Percentiles rank a stretch among this genome's conserved stretches.
These are phyloP conservation scores for Gnetum montanum DNA, from an alignment of 75 land plant species.

Conservation along the genomic window DNA sequence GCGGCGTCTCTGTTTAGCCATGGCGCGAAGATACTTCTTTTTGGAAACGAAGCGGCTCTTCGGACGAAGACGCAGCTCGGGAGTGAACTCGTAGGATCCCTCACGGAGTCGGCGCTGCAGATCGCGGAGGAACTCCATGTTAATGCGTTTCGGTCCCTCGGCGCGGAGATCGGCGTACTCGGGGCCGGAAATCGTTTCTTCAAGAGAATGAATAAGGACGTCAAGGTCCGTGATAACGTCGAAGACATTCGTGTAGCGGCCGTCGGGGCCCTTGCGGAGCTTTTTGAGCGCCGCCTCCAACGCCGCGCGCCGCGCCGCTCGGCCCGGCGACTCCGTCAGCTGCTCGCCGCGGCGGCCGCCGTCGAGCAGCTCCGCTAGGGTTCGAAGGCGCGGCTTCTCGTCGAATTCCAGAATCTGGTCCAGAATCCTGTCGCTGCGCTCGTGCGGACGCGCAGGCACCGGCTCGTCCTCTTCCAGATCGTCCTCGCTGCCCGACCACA, in stretches of 20 bases:
- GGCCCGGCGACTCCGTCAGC: slow-evolving; percentile 51
- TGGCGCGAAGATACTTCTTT: slow-evolving; percentile 52
- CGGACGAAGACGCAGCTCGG: slow-evolving; percentile 51
- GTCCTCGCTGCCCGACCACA: slow-evolving; percentile 56
- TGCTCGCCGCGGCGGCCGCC: slow-evolving; percentile 40
- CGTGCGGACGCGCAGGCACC: slow-evolving; percentile 43
- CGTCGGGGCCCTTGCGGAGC: slow-evolving; percentile 72
- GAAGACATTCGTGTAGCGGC: slow-evolving; percentile 66
- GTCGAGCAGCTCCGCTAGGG: slow-evolving; percentile 38
- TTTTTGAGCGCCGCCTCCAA: slow-evolving; percentile 64
- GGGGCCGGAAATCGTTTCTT: slow-evolving; percentile 56
- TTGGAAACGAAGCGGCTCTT: slow-evolving; percentile 51
- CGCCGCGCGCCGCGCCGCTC: slow-evolving; percentile 58
- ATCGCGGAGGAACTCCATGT: slow-evolving; percentile 66
- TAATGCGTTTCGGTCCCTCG: slow-evolving; percentile 59
- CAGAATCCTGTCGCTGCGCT: slow-evolving; percentile 38
- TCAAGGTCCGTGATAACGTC: slow-evolving; percentile 66
- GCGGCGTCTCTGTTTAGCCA: slow-evolving; percentile 35
- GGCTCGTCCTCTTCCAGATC: slow-evolving; percentile 59
- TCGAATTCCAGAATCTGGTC: slow-evolving; percentile 65
- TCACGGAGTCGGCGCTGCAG: slow-evolving; percentile 58
- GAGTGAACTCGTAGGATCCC: slow-evolving; percentile 48
- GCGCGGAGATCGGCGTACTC: slow-evolving; percentile 62
- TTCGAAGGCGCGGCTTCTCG: slow-evolving; percentile 31
- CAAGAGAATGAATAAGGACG: slow-evolving; percentile 63